Percentiles rank a stretch among this genome's conserved stretches.
phyloP scores from a whole-genome alignment of 805 yeast species.

The Candida piceae region DNA sequence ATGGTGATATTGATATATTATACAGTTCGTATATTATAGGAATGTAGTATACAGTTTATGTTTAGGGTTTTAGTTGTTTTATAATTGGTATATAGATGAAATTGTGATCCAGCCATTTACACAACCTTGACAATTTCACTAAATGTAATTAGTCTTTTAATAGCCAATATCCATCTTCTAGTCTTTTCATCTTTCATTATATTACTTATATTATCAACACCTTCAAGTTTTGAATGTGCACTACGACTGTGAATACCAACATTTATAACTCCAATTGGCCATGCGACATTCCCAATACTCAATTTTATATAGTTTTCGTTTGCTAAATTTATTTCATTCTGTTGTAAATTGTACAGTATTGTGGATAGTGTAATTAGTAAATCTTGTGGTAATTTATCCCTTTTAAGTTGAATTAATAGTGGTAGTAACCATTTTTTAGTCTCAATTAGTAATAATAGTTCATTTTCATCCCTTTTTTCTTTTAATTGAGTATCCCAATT shows the following conservation, averaged over 20 bases:
- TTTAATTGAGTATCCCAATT: constrained; percentile 31
- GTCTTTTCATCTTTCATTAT: constrained; percentile 77
- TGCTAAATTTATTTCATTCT: constrained; percentile 44
- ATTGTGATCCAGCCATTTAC: no score
- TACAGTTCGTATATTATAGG: no score
- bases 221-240: constrained; percentile 51
- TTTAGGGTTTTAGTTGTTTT: no score
- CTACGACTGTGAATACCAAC: constrained; percentile 78
- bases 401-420: constrained; percentile 48
- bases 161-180: constrained; percentile 67
- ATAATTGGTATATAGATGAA: no score
- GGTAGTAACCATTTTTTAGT: constrained; percentile 49
- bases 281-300: constrained; percentile 82
- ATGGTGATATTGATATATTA: no score
- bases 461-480: constrained; percentile 4
- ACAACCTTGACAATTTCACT: no score
- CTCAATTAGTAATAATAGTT: constrained; percentile 32
- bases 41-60: no score
- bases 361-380: constrained; percentile 53
- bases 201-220: constrained; percentile 44
- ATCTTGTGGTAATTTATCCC: constrained; percentile 33
- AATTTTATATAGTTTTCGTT: constrained; percentile 67
- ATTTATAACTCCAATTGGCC: constrained; percentile 84
- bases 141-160: constrained; percentile 69
- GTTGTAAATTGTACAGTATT: constrained; percentile 56